Conservation (phyloP, 176 grass and related monocot genomes). For the Eragrostis nindensis region DNA sequence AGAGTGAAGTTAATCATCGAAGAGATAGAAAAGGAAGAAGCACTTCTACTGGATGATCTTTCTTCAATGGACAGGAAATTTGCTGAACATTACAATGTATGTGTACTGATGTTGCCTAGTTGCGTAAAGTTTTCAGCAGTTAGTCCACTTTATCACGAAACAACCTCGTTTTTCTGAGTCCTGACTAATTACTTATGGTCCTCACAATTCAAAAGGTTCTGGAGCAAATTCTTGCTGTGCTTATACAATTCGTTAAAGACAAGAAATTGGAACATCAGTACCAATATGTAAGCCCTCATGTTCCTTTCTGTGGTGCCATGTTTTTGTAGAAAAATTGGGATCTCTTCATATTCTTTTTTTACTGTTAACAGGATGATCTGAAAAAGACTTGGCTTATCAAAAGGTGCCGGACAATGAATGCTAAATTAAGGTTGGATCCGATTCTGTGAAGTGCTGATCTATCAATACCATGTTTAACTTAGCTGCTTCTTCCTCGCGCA, state of each 20-base stretch:
- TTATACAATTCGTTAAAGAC: slow-evolving; percentile 96
- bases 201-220: slow-evolving; percentile 63
- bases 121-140: neutral
- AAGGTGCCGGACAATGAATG: slow-evolving; percentile 98
- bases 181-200: slow-evolving; percentile 25
- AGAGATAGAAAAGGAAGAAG: slow-evolving; percentile 91
- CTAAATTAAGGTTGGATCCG: slow-evolving; percentile 78
- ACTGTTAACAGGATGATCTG: slow-evolving; percentile 79
- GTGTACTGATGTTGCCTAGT: slow-evolving; percentile 7
- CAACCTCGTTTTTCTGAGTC: neutral
- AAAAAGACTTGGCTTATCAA: slow-evolving; percentile 98
- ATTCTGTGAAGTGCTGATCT: slow-evolving; percentile 11
- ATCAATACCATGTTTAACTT: neutral
- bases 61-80: slow-evolving; percentile 99
- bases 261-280: slow-evolving; percentile 97
- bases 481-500: neutral
- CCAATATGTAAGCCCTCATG: slow-evolving; percentile 71
- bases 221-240: slow-evolving; percentile 96
- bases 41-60: slow-evolving; percentile 81
- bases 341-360: slow-evolving; percentile 22
- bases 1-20: slow-evolving; percentile 96
- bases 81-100: slow-evolving; percentile 95
- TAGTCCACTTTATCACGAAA: slow-evolving; percentile 11
- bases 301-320: slow-evolving; percentile 11
- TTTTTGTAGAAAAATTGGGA: neutral